A percentile compares a stretch with the other conserved stretches of the same genome.
Conservation (phyloP, 129 eudicot genomes). For the Calendula officinalis region DNA sequence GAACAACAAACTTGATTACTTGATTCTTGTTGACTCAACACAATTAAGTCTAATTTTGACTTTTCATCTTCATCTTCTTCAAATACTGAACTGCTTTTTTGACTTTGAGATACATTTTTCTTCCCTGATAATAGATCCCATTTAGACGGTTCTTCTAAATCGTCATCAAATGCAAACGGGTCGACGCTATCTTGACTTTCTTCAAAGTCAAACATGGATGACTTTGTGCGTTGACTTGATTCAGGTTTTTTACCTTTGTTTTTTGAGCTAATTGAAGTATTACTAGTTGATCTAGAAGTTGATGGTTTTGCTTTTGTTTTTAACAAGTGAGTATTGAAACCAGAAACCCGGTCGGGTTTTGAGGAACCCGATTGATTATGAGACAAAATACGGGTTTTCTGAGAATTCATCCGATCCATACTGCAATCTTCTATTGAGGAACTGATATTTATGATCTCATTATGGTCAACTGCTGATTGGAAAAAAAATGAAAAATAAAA, state of each 20-base stretch:
- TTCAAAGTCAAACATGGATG: conserved; percentile 29
- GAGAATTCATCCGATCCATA: conserved; percentile 37
- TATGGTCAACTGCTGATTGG: conserved; percentile 39
- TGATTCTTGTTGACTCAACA: conserved; percentile 53
- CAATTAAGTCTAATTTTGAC: conserved; percentile 27
- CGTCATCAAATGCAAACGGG: conserved; percentile 90
- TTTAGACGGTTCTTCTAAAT: conserved; percentile 58
- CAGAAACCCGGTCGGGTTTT: conserved; percentile 26
- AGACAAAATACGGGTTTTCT: conserved; percentile 31
- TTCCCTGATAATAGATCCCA: conserved; percentile 70
- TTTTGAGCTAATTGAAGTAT: conserved; percentile 24
- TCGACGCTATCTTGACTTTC: conserved; percentile 64
- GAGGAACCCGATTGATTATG: conserved; percentile 35
- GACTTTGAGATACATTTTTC: conserved; percentile 27
- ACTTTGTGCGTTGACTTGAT: conserved; percentile 1
- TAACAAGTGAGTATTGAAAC: conserved; percentile 33
- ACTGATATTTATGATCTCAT: conserved; percentile 37
- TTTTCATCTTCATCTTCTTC: conserved; percentile 33
- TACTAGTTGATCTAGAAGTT: conserved; percentile 44
- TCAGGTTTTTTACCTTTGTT: conserved; percentile 30
- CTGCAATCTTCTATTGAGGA: conserved; percentile 50
- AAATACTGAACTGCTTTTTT: conserved; percentile 37
- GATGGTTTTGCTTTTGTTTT: conserved; percentile 49
- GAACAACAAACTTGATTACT: conserved; percentile 52
- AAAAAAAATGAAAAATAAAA: not conserved